Percentiles rank a stretch among this genome's conserved stretches.
Conservation (phyloP, 345 rosid genomes). For the Acer campestre region DNA sequence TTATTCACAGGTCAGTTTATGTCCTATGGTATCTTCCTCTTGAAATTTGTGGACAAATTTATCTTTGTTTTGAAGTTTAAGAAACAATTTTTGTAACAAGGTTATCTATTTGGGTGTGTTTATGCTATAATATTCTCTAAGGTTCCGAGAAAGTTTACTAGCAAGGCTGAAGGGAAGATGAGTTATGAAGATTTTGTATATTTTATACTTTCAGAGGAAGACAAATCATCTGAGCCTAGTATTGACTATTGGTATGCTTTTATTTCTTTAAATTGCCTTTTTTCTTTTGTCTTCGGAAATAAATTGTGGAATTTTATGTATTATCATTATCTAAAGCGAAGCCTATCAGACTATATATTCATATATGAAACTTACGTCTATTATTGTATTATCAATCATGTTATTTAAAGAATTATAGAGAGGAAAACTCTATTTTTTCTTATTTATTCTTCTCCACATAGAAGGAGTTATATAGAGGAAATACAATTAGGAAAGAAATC, state of each 20-base stretch:
- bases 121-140: conserved; percentile 31
- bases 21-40: conserved; percentile 10
- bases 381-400: background rate
- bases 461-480: too few species aligned
- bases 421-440: too few species aligned
- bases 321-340: background rate
- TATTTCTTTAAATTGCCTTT: background rate
- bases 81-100: background rate
- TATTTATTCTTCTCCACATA: too few species aligned
- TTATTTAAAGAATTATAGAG: background rate
- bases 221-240: conserved; percentile 85
- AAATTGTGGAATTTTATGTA: background rate
- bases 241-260: conserved; percentile 78
- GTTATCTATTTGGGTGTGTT: background rate
- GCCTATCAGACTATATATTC: background rate
- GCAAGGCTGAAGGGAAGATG: conserved; percentile 81
- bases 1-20: conserved; percentile 74
- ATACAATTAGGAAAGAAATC: too few species aligned
- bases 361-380: background rate
- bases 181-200: conserved; percentile 94
- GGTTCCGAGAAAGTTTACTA: conserved; percentile 72
- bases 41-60: background rate
- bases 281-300: background rate
- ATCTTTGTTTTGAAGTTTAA: background rate
- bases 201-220: conserved; percentile 91